phyloP scores from a whole-genome alignment of 1,284 basidiomycete species.

The Ceratobasidium papillatum region DNA sequence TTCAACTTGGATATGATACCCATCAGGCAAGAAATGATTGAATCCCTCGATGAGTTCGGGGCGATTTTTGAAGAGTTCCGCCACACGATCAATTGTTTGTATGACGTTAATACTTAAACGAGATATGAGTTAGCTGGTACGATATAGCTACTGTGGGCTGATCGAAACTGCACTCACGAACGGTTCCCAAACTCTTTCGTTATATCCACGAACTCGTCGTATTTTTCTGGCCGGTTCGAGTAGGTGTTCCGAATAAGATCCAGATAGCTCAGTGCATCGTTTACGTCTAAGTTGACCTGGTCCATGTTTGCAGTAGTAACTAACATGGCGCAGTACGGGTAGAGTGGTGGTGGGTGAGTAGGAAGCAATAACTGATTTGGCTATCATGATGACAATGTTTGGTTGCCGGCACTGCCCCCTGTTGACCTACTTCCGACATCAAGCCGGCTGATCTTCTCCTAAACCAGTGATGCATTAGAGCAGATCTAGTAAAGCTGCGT shows the following conservation, averaged over 20 bases:
- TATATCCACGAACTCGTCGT: slow-evolving; percentile 94
- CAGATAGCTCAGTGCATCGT: slow-evolving; percentile 93
- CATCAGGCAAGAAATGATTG: slow-evolving; percentile 95
- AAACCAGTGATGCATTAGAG: too few species aligned
- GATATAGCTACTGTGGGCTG: background rate
- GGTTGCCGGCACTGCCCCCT: too few species aligned
- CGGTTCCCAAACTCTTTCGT: slow-evolving; percentile 99
- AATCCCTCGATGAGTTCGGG: slow-evolving; percentile 94
- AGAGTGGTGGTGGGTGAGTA: background rate
- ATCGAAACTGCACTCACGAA: slow-evolving; percentile 61
- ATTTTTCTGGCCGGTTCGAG: slow-evolving; percentile 86
- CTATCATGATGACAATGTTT: too few species aligned
- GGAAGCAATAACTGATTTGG: too few species aligned
- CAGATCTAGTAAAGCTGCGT: too few species aligned
- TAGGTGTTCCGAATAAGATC: slow-evolving; percentile 94
- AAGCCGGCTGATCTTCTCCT: too few species aligned
- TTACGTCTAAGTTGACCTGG: slow-evolving; percentile 55
- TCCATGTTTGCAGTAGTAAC: background rate
- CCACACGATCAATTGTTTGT: slow-evolving; percentile 95
- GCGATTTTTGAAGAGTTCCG: slow-evolving; percentile 90
- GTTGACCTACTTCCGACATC: too few species aligned
- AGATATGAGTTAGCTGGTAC: slow-evolving; percentile 10
- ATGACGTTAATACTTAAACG: slow-evolving; percentile 89
- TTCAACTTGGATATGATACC: slow-evolving; percentile 86
- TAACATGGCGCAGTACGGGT: background rate